Base-by-base conservation (phyloP, 345 rosid species). In the Combretum micranthum region DNA sequence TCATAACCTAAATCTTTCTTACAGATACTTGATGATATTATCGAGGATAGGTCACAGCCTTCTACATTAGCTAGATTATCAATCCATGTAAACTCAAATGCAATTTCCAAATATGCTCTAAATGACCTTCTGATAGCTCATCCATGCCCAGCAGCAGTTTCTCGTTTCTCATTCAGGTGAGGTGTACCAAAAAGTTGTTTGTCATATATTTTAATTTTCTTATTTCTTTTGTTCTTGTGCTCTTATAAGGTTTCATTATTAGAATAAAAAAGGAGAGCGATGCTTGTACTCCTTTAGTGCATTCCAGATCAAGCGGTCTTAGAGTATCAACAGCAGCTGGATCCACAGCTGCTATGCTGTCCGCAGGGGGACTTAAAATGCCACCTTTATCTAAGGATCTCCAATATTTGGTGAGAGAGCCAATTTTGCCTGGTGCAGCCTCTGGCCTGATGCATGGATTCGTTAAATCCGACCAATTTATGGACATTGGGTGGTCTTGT, bases 271-370 rank as follows among this genome's bases (percentile, higher is more conserved):
- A 51, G 55, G 77, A 73, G 54, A 71, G 75, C 9, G 62, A 78
- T 63, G 65, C 70, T 19, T 53, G 65, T 69, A 50, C 72, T 10
- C 77, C 72, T 13, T 62, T 83, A 52, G 80, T 82, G 63, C 78
- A 84, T 73, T 75, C 87, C 54, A 79, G 91, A 59, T 85, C 99
- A 26, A 86, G 97, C 55, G 99, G 99, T 63, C 76, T 93, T 43
- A 80, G 96, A 84, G 81, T 89, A 56, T 93, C 94, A 47, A 85
- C 89, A 54, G 94, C 96, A 14, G 87, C 86, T 60, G 99, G 97
- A 52, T 86, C 94, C 42, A 89, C 99, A 0, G 94, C 96, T 13
- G 97, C 99, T 42, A 92, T 86, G 94, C 84, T 68, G 16, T 93
- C 97, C 6, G 89, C 97, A 20, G 96, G 99, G 66, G 99, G 97